Conservation (phyloP, 768 basidiomycete genomes). For the Leucocoprinus birnbaumii region DNA sequence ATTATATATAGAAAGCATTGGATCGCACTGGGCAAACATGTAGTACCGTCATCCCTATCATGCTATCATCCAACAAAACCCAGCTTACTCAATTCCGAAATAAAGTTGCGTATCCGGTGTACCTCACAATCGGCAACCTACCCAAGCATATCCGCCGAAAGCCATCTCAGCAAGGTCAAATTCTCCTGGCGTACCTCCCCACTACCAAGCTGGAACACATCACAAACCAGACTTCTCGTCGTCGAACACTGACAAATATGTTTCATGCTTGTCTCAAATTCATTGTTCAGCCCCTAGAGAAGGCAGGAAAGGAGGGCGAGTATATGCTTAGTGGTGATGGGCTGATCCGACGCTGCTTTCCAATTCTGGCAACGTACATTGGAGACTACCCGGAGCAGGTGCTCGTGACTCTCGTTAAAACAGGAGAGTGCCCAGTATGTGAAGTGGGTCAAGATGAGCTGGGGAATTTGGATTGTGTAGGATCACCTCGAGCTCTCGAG, state of each 20-base stretch:
- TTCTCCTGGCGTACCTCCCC: slow-evolving; percentile 40
- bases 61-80: slow-evolving; percentile 47
- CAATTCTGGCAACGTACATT: slow-evolving; percentile 36
- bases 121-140: slow-evolving; percentile 46
- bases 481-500: slow-evolving; percentile 11
- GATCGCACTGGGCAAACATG: too few species aligned
- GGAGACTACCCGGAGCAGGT: slow-evolving; percentile 45
- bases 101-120: slow-evolving; percentile 43
- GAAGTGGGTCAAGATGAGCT: slow-evolving; percentile 15
- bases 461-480: slow-evolving; percentile 10
- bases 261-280: slow-evolving; percentile 34
- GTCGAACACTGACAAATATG: slow-evolving; percentile 21
- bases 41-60: slow-evolving; percentile 39
- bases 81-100: slow-evolving; percentile 36
- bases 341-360: slow-evolving; percentile 22
- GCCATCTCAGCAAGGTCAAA: slow-evolving; percentile 27
- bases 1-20: slow-evolving; percentile 19
- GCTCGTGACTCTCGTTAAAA: slow-evolving; percentile 26
- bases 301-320: slow-evolving; percentile 21
- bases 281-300: slow-evolving; percentile 27
- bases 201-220: slow-evolving; percentile 29
- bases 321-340: slow-evolving; percentile 33
- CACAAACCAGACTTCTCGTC: slow-evolving; percentile 19
- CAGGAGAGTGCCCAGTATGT: slow-evolving; percentile 27
- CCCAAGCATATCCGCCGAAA: slow-evolving; percentile 35